Conservation (phyloP, 352 stramenopile genomes). For the Globisporangium barbulae region DNA sequence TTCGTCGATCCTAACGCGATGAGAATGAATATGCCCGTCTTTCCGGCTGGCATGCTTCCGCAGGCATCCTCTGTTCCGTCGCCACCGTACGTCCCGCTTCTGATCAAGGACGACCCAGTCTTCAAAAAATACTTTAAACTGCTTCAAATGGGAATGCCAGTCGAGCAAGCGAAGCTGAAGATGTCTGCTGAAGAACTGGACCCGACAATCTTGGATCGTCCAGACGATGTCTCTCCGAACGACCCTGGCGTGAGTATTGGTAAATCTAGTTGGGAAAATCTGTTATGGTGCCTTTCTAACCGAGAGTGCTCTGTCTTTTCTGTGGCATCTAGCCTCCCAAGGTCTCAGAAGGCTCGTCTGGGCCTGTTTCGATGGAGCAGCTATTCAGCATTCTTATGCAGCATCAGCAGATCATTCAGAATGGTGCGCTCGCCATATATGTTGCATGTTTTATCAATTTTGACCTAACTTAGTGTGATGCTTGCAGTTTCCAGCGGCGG, state of each 20-base stretch:
- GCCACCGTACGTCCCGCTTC: slow-evolving; percentile 58
- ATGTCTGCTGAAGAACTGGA: slow-evolving; percentile 73
- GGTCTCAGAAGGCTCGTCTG: slow-evolving; percentile 23
- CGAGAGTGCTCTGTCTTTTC: background rate
- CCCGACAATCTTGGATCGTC: slow-evolving; percentile 55
- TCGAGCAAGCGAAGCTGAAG: slow-evolving; percentile 81
- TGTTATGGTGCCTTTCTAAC: background rate
- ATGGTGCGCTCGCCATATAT: slow-evolving; percentile 33
- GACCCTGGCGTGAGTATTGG: slow-evolving; percentile 58
- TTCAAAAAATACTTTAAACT: slow-evolving; percentile 86
- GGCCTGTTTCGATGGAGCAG: slow-evolving; percentile 81
- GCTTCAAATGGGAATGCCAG: slow-evolving; percentile 74
- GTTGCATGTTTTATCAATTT: background rate
- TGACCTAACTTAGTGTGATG: background rate
- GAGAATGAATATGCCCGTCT: slow-evolving; percentile 27
- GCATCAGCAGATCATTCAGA: slow-evolving; percentile 85
- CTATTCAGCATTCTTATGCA: slow-evolving; percentile 87
- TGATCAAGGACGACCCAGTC: slow-evolving; percentile 72
- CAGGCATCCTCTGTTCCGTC: slow-evolving; percentile 6
- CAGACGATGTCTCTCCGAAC: slow-evolving; percentile 76
- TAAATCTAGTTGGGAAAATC: background rate
- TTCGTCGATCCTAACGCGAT: slow-evolving; percentile 9
- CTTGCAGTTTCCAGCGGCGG: slow-evolving; percentile 37
- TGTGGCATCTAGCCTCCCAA: slow-evolving; percentile 35
- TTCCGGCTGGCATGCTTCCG: slow-evolving; percentile 22